Conservation (phyloP, 2,329 filamentous ascomycete genomes). For the Curvularia sp. region DNA sequence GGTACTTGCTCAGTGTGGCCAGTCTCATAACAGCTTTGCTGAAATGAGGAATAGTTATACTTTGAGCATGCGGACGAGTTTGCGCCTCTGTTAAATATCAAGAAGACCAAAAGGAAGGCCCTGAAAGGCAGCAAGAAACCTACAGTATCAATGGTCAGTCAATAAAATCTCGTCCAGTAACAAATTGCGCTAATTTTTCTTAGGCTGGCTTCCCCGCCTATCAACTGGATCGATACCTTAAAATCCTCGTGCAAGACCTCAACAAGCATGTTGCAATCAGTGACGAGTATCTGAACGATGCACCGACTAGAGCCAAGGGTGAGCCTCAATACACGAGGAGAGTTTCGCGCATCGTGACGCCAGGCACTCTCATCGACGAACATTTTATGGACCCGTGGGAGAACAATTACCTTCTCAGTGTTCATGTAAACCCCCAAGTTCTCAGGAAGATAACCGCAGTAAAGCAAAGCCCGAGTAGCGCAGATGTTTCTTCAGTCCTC, state of each 20-base stretch:
- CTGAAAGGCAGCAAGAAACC: conserved; percentile 61
- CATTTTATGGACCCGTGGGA: conserved; percentile 94
- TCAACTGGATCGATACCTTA: conserved; percentile 91
- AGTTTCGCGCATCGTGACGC: conserved; percentile 88
- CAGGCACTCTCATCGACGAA: conserved; percentile 95
- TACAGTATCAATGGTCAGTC: conserved; percentile 77
- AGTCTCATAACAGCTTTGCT: conserved; percentile 4
- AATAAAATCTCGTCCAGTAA: neutral
- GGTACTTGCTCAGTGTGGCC: conserved; percentile 46
- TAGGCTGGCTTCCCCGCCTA: conserved; percentile 92
- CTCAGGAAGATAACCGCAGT: conserved; percentile 34
- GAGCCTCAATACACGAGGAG: conserved; percentile 84
- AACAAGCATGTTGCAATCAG: conserved; percentile 92
- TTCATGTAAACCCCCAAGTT: conserved; percentile 65
- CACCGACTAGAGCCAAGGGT: conserved; percentile 74
- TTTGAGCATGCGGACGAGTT: conserved; percentile 93
- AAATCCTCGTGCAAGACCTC: conserved; percentile 88
- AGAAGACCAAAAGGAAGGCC: conserved; percentile 81
- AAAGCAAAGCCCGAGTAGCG: conserved; percentile 38
- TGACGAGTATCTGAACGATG: conserved; percentile 84
- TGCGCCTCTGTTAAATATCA: conserved; percentile 84
- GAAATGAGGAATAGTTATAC: conserved; percentile 66
- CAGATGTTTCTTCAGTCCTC: conserved; percentile 42
- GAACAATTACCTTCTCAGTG: conserved; percentile 89
- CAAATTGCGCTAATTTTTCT: conserved; percentile 18